phyloP scores from a whole-genome alignment of 345 rosid species.

The Laguncularia racemosa region DNA sequence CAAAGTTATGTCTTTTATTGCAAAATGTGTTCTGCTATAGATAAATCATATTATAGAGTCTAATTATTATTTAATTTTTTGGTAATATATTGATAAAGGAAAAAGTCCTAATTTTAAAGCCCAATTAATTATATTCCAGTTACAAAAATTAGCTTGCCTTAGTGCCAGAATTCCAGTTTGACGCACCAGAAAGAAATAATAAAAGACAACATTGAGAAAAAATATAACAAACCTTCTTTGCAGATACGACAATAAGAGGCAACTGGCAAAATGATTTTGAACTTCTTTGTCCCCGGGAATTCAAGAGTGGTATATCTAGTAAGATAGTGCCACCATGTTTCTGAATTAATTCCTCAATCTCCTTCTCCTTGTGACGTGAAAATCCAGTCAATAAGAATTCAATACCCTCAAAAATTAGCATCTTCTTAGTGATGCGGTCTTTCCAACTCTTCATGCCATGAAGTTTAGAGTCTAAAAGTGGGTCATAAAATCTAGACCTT shows the following conservation, averaged over 20 bases:
- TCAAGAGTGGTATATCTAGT: conserved; percentile 39
- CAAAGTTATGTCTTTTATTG: too few relatives aligned
- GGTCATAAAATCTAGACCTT: conserved; percentile 17
- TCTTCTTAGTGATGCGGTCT: conserved; percentile 11
- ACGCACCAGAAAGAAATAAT: not conserved
- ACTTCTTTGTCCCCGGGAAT: conserved; percentile 21
- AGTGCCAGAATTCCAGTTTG: not conserved
- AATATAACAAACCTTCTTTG: conserved; percentile 36
- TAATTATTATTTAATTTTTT: too few relatives aligned
- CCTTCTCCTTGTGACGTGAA: conserved; percentile 43
- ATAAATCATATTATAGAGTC: too few relatives aligned
- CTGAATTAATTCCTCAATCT: conserved; percentile 33
- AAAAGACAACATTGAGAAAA: not conserved
- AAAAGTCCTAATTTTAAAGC: too few relatives aligned
- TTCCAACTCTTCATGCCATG: conserved; percentile 14
- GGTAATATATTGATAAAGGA: too few relatives aligned
- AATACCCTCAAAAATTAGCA: conserved; percentile 32
- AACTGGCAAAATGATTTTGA: conserved; percentile 15
- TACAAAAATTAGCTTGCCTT: not conserved
- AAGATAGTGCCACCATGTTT: conserved; percentile 52
- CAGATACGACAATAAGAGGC: conserved; percentile 39
- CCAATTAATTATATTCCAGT: too few relatives aligned
- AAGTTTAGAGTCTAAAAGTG: conserved; percentile 11
- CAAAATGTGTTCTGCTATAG: too few relatives aligned
- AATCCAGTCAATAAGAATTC: conserved; percentile 60